Conservation (phyloP, 148 eudicot genomes). For the Pouteria glomerata region DNA sequence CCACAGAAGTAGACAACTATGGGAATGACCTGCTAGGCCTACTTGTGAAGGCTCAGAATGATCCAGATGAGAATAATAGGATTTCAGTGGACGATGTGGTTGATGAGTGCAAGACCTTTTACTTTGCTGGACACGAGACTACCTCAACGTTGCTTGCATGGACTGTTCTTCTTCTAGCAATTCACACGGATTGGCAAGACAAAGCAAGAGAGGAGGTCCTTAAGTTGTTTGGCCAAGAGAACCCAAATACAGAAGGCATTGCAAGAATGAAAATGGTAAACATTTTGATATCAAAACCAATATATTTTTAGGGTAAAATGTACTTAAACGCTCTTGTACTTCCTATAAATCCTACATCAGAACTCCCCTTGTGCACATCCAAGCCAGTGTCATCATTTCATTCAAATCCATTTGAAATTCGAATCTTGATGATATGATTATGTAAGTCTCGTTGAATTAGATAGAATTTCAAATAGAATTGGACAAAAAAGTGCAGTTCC, state of each 20-base stretch:
- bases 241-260: slow-evolving; percentile 9
- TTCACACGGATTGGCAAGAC: slow-evolving; percentile 24
- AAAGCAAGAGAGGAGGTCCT: slow-evolving; percentile 14
- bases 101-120: slow-evolving; percentile 21
- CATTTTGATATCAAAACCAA: neutral
- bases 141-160: slow-evolving; percentile 13
- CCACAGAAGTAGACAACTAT: neutral
- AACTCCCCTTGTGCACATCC: no score
- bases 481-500: no score
- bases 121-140: slow-evolving; percentile 12
- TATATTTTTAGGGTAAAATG: no score
- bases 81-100: neutral
- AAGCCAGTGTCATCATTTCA: no score
- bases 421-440: no score
- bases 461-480: no score
- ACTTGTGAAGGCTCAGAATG: slow-evolving; percentile 12
- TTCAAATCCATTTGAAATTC: no score
- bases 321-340: no score
- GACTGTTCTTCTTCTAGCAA: slow-evolving; percentile 15
- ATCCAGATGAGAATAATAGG: neutral
- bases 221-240: slow-evolving; percentile 10
- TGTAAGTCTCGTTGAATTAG: no score
- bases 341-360: no score
- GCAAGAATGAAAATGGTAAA: slow-evolving; percentile 15
- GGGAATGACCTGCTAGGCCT: slow-evolving; percentile 10